Evolutionary conservation across 2,329 filamentous ascomycete species (phyloP).

Genomic region (Sordariomycetes sp.): DNA sequence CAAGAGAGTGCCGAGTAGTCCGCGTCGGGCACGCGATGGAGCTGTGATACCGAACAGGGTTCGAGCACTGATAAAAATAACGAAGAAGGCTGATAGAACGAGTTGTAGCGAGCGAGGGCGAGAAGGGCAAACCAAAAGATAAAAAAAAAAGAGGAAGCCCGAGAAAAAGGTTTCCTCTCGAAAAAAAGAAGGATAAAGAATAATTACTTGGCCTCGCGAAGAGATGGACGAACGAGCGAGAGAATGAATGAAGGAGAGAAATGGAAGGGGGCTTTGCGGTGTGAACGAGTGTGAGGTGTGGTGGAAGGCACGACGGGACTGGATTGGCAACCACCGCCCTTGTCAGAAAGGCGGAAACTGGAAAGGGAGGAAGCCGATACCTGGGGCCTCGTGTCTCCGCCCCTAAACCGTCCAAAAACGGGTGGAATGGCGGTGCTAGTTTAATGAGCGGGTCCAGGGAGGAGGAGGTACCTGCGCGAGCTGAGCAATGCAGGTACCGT

Average conservation of each 20-base stretch:
- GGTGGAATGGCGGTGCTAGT: conserved; percentile 20
- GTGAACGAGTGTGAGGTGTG: conserved; percentile 1
- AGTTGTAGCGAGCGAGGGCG: not conserved
- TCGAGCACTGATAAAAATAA: conserved; percentile 28
- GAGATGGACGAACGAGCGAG: conserved; percentile 6
- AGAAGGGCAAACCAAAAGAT: not conserved
- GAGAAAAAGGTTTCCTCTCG: conserved; percentile 5
- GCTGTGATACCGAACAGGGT: not conserved
- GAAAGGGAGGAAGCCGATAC: conserved; percentile 4
- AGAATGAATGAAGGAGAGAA: conserved; percentile 5
- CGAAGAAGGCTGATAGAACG: not conserved
- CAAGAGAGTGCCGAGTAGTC: not conserved
- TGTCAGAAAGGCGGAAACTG: conserved; percentile 1
- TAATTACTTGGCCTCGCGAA: conserved; percentile 5
- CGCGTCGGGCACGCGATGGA: not conserved
- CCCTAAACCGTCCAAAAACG: conserved; percentile 10
- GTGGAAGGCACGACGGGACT: not conserved
- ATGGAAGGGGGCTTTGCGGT: not conserved
- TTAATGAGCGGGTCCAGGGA: conserved; percentile 17
- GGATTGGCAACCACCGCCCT: not conserved
- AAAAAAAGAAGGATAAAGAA: conserved; percentile 10
- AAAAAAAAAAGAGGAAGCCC: not conserved
- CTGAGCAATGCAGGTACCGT: conserved; percentile 4
- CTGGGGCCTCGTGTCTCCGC: conserved; percentile 1
- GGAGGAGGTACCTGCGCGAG: conserved; percentile 1